These are phyloP conservation scores for Aschersonia sp. DNA, from an alignment of 2,329 filamentous ascomycete genomes.

Conservation along the genomic window DNA sequence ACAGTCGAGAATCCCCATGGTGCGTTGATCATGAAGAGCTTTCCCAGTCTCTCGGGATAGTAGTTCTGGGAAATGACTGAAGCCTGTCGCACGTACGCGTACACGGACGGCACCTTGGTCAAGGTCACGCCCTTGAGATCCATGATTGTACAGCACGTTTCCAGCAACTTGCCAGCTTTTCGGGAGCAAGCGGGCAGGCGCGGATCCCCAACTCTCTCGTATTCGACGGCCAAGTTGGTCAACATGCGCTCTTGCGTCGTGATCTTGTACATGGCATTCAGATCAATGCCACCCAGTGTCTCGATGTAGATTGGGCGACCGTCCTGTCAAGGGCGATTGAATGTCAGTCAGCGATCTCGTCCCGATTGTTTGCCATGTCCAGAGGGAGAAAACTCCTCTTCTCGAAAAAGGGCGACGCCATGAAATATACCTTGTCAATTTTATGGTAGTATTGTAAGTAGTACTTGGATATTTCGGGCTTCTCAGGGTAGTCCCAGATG, in stretches of 20 bases:
- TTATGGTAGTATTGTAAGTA: slow-evolving; percentile 99
- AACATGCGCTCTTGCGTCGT: slow-evolving; percentile 89
- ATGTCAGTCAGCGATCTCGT: no score
- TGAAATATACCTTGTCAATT: slow-evolving; percentile 54
- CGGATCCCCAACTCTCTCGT: slow-evolving; percentile 89
- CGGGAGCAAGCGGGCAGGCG: slow-evolving; percentile 91
- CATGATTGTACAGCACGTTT: slow-evolving; percentile 98
- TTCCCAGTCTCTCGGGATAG: slow-evolving; percentile 93
- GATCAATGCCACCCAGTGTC: slow-evolving; percentile 84
- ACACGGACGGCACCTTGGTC: slow-evolving; percentile 67
- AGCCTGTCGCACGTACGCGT: slow-evolving; percentile 73
- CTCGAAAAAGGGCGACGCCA: background rate
- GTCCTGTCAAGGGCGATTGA: slow-evolving; percentile 43
- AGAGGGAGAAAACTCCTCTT: background rate
- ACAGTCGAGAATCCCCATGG: slow-evolving; percentile 87
- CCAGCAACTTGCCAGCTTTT: slow-evolving; percentile 76
- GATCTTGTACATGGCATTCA: slow-evolving; percentile 83
- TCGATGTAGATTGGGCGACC: slow-evolving; percentile 96
- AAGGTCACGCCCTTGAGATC: slow-evolving; percentile 91
- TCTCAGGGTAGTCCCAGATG: slow-evolving; percentile 79
- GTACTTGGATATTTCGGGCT: slow-evolving; percentile 69
- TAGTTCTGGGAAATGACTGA: slow-evolving; percentile 94
- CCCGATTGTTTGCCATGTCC: background rate
- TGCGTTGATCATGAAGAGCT: slow-evolving; percentile 95
- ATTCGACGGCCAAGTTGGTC: slow-evolving; percentile 90